Evolutionary conservation across 495 filamentous ascomycete species (phyloP).

Genomic region (Penicillium riverlandense): DNA sequence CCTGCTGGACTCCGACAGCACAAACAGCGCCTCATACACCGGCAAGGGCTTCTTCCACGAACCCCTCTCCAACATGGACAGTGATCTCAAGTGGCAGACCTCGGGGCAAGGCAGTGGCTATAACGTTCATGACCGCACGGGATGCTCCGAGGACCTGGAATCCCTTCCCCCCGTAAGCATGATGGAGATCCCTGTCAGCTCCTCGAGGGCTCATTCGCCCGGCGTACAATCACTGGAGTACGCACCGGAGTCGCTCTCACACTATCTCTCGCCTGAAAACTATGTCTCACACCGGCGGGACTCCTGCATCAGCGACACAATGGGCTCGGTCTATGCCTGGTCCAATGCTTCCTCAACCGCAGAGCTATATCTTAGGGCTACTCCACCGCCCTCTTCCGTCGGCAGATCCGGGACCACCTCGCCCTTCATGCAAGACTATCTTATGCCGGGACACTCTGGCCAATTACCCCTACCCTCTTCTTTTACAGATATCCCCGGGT

Average conservation of each 20-base stretch:
- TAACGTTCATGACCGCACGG: no score
- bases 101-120: no score
- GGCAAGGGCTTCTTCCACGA: no score
- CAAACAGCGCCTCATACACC: neutral
- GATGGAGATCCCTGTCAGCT: conserved; percentile 9
- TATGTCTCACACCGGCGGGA: conserved; percentile 11
- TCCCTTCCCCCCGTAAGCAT: conserved; percentile 4
- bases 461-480: no score
- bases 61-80: conserved; percentile 2
- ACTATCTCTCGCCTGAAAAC: conserved; percentile 9
- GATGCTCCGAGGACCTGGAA: no score
- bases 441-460: no score
- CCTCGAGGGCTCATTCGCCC: conserved; percentile 4
- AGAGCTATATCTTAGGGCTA: conserved; percentile 6
- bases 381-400: conserved; percentile 1
- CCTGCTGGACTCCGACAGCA: conserved; percentile 10
- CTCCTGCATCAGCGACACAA: conserved; percentile 10
- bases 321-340: conserved; percentile 17
- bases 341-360: conserved; percentile 11
- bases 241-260: neutral
- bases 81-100: no score
- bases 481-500: neutral
- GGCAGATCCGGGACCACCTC: conserved; percentile 1
- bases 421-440: conserved; percentile 15
- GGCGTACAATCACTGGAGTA: neutral